Base-by-base conservation (phyloP, 2,329 filamentous ascomycete genomes). In the Pseudofabraea citricarpa region DNA sequence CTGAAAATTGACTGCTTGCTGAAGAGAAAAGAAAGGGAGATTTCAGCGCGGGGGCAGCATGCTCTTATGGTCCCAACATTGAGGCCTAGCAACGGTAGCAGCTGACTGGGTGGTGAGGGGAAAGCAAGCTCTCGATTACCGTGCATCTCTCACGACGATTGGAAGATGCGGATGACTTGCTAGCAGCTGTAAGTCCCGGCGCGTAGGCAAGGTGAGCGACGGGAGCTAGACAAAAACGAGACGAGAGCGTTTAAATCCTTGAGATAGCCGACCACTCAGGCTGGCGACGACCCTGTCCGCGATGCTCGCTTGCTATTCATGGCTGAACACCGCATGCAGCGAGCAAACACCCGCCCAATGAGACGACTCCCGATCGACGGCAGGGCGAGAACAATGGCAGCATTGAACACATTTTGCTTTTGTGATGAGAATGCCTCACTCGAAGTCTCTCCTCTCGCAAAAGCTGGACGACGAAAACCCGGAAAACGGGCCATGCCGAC, bases 1-100 rank as follows among this genome's bases (percentile, higher is more conserved):
- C 72, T 61, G 65, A 63, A 57, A 60, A 69, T 74, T 74, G 66
- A 72, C 60, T 70, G 71, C 81, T 85, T 85, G 82, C 81, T 83
- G 73, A 73, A 73, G 80, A 79, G 51, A 57, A 41, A 53, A 60
- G 51, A 52, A 39, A 49, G 44, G 23, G 48, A 36, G 29, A 47
- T 40, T 32, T 41, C 39, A 37, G 36, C 45, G 43, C 41, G 55
- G 57, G 57, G 50, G 48, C 43, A 40, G 26, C 36, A 40, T 29
- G 46, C 40, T 50, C 57, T 60, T 61, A 60, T 58, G 56, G 52
- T 40, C 42, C 45, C 54, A 41, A 45, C 35, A 12, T 23, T 9
- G 40, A 37, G 41, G 42, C 43, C 49, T 15, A 18, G n/a, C 45
- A 46, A 41, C 40, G 44, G 38, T 40, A 41, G 43, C 35, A 40